Evolutionary conservation across 805 yeast genomes (phyloP).

Genomic region (Kurtzmaniella cleridarum): DNA sequence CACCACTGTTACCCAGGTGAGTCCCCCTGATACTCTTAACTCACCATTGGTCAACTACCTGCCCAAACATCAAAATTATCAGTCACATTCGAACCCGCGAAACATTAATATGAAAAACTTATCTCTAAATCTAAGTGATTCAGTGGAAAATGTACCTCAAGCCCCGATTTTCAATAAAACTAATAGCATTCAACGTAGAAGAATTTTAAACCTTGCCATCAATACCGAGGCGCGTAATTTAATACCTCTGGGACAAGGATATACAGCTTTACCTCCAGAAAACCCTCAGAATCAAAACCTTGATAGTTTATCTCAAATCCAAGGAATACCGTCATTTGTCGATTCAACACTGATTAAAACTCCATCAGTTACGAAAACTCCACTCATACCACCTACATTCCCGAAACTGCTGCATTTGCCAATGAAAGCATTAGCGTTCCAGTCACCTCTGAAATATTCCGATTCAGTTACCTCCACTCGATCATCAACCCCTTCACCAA

Average conservation of each 20-base stretch:
- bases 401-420: not conserved
- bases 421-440: not conserved
- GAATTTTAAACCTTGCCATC: slow-evolving; percentile 13
- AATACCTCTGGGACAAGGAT: not conserved
- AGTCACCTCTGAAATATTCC: not conserved
- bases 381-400: slow-evolving; percentile 12
- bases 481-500: not conserved
- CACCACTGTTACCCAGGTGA: too few species aligned
- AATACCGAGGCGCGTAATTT: slow-evolving; percentile 6
- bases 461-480: not conserved
- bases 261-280: not conserved
- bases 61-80: slow-evolving; percentile 31
- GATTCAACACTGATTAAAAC: slow-evolving; percentile 10
- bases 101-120: slow-evolving; percentile 36
- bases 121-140: slow-evolving; percentile 21
- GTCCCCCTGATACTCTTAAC: too few species aligned
- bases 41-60: slow-evolving; percentile 23
- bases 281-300: not conserved
- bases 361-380: slow-evolving; percentile 16
- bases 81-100: slow-evolving; percentile 17
- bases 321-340: not conserved
- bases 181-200: slow-evolving; percentile 3
- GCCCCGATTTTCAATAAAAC: not conserved
- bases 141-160: slow-evolving; percentile 5
- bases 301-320: not conserved